Evolutionary conservation across 257 asterid genomes (phyloP), one percentile per base, ranked within the genome.

Genomic region (Parsonsia alboflavescens): DNA sequence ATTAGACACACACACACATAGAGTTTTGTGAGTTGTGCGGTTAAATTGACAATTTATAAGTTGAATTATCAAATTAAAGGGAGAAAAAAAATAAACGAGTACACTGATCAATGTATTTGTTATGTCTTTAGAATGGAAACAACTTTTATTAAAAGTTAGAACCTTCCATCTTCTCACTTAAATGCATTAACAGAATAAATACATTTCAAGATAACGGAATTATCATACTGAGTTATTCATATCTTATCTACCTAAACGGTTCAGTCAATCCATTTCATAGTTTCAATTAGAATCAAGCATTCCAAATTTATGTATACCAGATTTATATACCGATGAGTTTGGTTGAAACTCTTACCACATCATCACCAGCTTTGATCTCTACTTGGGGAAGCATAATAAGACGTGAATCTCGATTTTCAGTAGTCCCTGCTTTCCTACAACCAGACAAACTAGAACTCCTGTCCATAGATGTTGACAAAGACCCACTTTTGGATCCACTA

Each of bases 321-420:
- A 68, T 53, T 45, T 45, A 19, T 49, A 45, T 12, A 11, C 15
- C 0, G 24, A 52, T 10, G 52, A 72, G 53, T 21, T 50, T 12
- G 44, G 64, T 11, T 68, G 75, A 69, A 63, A 77, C 30, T 75
- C 90, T 82, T 92, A 95, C 99, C 90, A 92, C 91, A 73, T 92
- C 96, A 79, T 95, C 97, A 30, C 97, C 84, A 83, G 94, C 99
- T 87, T 88, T 92, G 82, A 83, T 82, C 82, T 95, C 99, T 80
- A 95, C 97, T 67, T 92, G 90, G 73, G 99, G 99, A 79, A 95
- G 98, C 93, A 92, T 89, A 72, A 92, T 85, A 78, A 95, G 86
- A 59, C 93, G 96, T 26, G 97, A 88, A 84, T 89, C 97, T 81
- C 90, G 91, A 82, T 84, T 89, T 68, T 90, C 92, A 67, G 92